A percentile compares a stretch with the other conserved stretches of the same genome.
phyloP scores from a whole-genome alignment of 352 stramenopile species.

The Globisporangium canariense region DNA sequence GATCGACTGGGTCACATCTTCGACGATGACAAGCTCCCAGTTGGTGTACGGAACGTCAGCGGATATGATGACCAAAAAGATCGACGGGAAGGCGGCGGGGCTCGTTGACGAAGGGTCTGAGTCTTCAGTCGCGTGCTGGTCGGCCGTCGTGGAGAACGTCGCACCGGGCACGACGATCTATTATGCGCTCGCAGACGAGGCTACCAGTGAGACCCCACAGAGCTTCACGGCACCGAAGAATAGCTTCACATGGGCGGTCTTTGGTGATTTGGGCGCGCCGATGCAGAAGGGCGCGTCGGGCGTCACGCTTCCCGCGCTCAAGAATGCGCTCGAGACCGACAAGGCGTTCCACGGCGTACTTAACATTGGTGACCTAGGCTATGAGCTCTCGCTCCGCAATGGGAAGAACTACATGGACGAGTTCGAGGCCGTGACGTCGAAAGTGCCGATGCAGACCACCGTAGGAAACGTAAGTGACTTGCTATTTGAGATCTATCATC shows the following conservation, averaged over 20 bases:
- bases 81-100: conserved; percentile 34
- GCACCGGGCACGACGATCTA: conserved; percentile 47
- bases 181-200: conserved; percentile 44
- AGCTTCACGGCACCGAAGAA: conserved; percentile 48
- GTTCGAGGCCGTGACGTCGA: conserved; percentile 50
- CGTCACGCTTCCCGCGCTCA: conserved; percentile 61
- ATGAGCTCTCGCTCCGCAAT: conserved; percentile 61
- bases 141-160: conserved; percentile 44
- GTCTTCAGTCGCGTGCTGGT: conserved; percentile 51
- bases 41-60: conserved; percentile 43
- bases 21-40: conserved; percentile 29
- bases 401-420: conserved; percentile 73
- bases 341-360: conserved; percentile 51
- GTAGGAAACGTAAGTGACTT: conserved; percentile 58
- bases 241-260: conserved; percentile 70
- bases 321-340: conserved; percentile 34
- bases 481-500: not conserved
- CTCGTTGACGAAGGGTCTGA: conserved; percentile 43
- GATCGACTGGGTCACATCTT: conserved; percentile 64
- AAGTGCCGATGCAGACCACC: conserved; percentile 69
- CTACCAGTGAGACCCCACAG: conserved; percentile 9
- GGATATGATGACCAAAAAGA: conserved; percentile 27
- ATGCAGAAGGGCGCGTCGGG: conserved; percentile 52
- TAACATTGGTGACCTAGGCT: conserved; percentile 72
- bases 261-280: conserved; percentile 62